phyloP scores from a whole-genome alignment of 495 filamentous ascomycete genomes.

The Tuber melanosporum region DNA sequence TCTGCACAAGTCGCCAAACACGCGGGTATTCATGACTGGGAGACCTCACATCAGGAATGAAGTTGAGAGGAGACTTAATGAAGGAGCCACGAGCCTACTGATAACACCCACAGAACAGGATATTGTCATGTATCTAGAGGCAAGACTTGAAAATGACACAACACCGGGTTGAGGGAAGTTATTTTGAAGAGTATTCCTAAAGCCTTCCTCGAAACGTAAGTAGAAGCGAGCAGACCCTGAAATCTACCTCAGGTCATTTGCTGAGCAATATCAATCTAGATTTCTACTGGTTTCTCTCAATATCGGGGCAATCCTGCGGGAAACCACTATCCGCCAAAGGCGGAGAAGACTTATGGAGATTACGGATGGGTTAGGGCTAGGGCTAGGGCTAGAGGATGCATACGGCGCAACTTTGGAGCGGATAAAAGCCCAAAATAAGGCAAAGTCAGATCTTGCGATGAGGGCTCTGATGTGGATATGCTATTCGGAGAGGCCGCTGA shows the following conservation, averaged over 20 bases:
- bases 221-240: not conserved
- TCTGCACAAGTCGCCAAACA: not conserved
- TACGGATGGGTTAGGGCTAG: not conserved
- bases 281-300: not conserved
- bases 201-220: not conserved
- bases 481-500: not conserved
- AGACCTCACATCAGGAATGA: not conserved
- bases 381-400: not conserved
- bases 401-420: not conserved
- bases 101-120: not conserved
- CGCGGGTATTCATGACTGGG: not conserved
- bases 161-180: not conserved
- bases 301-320: not conserved
- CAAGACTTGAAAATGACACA: not conserved
- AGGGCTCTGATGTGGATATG: not conserved
- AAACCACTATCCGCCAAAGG: not conserved
- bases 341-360: not conserved
- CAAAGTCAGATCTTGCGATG: not conserved
- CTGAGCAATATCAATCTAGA: not conserved
- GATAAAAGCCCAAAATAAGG: not conserved
- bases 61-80: not conserved
- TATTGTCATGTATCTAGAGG: not conserved
- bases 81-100: not conserved
- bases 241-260: not conserved
- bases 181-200: not conserved